Base-by-base conservation (phyloP, 352 stramenopile species). In the Pythium folliculosum region DNA sequence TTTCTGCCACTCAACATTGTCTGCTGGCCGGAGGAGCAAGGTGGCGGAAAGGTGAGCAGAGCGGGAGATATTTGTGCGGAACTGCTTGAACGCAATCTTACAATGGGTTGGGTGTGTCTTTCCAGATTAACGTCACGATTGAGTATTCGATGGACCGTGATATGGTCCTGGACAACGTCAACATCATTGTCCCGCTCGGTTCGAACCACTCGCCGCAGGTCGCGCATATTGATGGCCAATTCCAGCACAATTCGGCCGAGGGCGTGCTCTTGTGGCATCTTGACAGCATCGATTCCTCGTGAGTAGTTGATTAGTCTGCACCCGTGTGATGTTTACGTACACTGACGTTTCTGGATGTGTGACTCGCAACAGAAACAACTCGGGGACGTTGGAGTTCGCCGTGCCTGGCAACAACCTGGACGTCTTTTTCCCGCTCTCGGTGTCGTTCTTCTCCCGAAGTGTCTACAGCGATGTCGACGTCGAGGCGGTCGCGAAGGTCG, bases 101-200 rank as follows among this genome's bases (percentile, higher is more conserved):
- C 21, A 32, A 12, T 21, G 0, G 14, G 14, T 23, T 22, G 8
- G 17, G 25, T 54, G 44, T 63, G 9, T 49, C 8, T 60, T 3
- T 45, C 25, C 48, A 87, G 77, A 89, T 93, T 68, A 96, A 92
- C 59, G 88, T 96, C 27, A 94, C 81, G 64, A 84, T 96, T 60
- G 88, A 96, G 64, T 96, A 96, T 72, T 88, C 86, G 48, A 90
- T 96, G 80, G 80, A 93, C 49, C 81, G 86, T 56, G 83, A 94
- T 65, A 94, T 96, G 88, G 78, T 86, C 57, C 75, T 96, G n/a
- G 84, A 94, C 60, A 96, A 96, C 61, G 88, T 96, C 52, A 93
- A 92, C 73, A 88, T 96, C 27, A 58, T 91, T 17, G 88, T 96
- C 51, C 88, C 88, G 14, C 80, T 94, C 7, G 88, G 88, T 32